Conservation (phyloP, 2,329 filamentous ascomycete species). For the Xylariaceae sp. region DNA sequence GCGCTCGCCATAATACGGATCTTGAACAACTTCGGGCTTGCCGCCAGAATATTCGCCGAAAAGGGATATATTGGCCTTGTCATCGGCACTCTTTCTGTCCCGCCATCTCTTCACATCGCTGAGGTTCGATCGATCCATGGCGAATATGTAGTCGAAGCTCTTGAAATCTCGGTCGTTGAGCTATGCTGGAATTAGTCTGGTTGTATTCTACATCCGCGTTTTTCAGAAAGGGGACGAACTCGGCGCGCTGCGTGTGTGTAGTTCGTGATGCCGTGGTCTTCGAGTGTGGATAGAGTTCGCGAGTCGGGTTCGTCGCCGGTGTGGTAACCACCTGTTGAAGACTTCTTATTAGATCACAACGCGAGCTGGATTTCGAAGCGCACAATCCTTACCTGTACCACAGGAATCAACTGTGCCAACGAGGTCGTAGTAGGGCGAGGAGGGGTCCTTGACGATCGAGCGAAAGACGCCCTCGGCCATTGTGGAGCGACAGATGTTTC, state of each 20-base stretch:
- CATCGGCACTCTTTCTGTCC: constrained; percentile 47
- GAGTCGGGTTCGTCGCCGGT: constrained; percentile 70
- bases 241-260: constrained; percentile 77
- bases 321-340: constrained; percentile 69
- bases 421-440: constrained; percentile 51
- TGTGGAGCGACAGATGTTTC: constrained; percentile 90
- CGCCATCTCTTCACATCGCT: constrained; percentile 67
- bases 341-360: neutral
- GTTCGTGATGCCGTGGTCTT: constrained; percentile 67
- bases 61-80: constrained; percentile 66
- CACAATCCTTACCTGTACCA: constrained; percentile 60
- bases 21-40: constrained; percentile 68
- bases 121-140: constrained; percentile 87
- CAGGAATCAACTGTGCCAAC: constrained; percentile 78
- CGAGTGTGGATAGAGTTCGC: constrained; percentile 77
- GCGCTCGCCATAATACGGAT: constrained; percentile 88
- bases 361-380: neutral
- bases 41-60: constrained; percentile 78
- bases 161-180: constrained; percentile 67
- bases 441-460: constrained; percentile 56
- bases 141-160: constrained; percentile 87
- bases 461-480: constrained; percentile 97
- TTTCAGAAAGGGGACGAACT: constrained; percentile 40
- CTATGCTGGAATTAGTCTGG: constrained; percentile 28
- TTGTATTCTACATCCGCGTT: neutral